Conservation (phyloP, 1,139 yeast genomes). For the Blastobotrys aristatus region DNA sequence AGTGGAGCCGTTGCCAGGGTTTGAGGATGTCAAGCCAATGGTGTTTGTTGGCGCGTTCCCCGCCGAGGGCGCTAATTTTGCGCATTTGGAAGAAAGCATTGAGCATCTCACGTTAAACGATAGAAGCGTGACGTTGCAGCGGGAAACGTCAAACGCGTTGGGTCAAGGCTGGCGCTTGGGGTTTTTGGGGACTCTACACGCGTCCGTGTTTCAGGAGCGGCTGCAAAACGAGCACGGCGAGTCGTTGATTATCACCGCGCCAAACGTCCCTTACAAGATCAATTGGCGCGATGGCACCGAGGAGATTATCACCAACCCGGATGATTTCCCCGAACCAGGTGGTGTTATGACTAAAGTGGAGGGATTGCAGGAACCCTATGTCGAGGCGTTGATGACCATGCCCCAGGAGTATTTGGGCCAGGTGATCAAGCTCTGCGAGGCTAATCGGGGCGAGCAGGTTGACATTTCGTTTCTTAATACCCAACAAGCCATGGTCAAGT, state of each 20-base stretch:
- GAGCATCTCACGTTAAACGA: conserved; percentile 86
- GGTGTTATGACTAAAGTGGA: conserved; percentile 42
- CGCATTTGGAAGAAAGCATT: conserved; percentile 82
- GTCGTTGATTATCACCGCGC: conserved; percentile 85
- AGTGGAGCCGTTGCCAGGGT: conserved; percentile 82
- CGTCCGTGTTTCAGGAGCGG: conserved; percentile 88
- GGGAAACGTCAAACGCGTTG: conserved; percentile 88
- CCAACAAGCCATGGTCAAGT: conserved; percentile 69
- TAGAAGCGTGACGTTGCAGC: conserved; percentile 80
- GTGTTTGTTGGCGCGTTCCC: conserved; percentile 98
- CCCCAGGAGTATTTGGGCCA: conserved; percentile 86
- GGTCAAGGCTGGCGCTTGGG: conserved; percentile 99
- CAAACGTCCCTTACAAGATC: conserved; percentile 89
- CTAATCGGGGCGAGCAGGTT: conserved; percentile 74
- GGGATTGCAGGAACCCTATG: conserved; percentile 77
- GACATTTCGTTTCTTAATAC: conserved; percentile 74
- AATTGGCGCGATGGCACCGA: conserved; percentile 58
- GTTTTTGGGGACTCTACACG: conserved; percentile 89
- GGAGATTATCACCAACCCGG: conserved; percentile 75
- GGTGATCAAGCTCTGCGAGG: conserved; percentile 81
- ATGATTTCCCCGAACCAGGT: conserved; percentile 71
- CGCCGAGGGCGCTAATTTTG: conserved; percentile 89
- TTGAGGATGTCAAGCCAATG: conserved; percentile 97
- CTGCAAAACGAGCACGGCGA: conserved; percentile 93
- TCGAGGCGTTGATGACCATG: conserved; percentile 83